A percentile compares a stretch with the other conserved stretches of the same genome.
phyloP scores from a whole-genome alignment of 371 early-diverging fungal species.

The Funneliformis caledonium region DNA sequence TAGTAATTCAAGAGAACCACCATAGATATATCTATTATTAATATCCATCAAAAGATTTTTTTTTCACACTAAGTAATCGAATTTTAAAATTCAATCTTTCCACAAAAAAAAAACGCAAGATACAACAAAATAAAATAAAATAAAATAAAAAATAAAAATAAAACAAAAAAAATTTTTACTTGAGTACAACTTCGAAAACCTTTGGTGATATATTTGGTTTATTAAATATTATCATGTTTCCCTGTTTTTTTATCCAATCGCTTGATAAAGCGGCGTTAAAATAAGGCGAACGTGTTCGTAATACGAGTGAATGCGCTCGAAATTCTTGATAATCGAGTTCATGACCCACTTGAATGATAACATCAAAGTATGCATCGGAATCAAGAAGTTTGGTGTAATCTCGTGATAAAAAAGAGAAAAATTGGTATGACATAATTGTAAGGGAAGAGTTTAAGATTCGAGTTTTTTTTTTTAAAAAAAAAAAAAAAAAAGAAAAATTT shows the following conservation, averaged over 20 bases:
- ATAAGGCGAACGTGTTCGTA: constrained; percentile 28
- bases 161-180: background rate
- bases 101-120: no score
- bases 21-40: constrained; percentile 33
- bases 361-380: constrained; percentile 1
- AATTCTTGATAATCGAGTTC: background rate
- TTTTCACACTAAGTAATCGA: background rate
- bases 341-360: constrained; percentile 15
- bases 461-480: no score
- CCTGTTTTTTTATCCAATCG: constrained; percentile 27
- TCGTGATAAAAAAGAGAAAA: background rate
- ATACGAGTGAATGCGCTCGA: constrained; percentile 9
- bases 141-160: background rate
- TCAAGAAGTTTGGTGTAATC: constrained; percentile 4
- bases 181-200: constrained; percentile 25
- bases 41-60: background rate
- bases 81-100: background rate
- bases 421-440: background rate
- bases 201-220: constrained; percentile 20
- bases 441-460: background rate
- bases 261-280: constrained; percentile 31
- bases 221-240: background rate
- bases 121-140: background rate
- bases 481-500: no score
- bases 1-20: constrained; percentile 2